A percentile compares a stretch with the other conserved stretches of the same genome.
These are phyloP conservation scores for Arctium minus DNA, from an alignment of 129 eudicot species.

Conservation along the genomic window DNA sequence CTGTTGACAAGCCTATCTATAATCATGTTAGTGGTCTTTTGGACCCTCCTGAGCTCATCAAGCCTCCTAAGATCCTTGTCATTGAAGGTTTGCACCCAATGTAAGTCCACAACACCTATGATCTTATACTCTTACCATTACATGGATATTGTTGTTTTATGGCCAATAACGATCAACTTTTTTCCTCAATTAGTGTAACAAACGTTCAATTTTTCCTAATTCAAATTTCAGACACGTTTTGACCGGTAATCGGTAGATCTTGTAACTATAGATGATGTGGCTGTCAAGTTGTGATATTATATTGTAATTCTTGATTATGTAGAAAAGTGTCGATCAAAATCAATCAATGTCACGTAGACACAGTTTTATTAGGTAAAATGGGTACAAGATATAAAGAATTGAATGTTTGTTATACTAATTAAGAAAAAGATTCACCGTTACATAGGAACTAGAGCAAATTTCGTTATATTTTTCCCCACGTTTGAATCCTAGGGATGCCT, in stretches of 20 bases:
- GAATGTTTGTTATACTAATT: not conserved
- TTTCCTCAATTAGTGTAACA: not conserved
- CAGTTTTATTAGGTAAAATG: not conserved
- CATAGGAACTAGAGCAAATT: not conserved
- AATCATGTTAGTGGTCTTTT: conserved; percentile 89
- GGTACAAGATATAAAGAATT: too few species aligned
- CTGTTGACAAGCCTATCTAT: conserved; percentile 84
- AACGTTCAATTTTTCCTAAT: not conserved
- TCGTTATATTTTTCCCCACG: not conserved
- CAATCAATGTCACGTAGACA: not conserved
- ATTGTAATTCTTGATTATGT: not conserved
- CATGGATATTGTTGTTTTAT: not conserved
- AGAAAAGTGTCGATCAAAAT: not conserved
- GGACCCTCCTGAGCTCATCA: conserved; percentile 90
- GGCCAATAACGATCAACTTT: not conserved
- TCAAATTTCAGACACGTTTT: not conserved
- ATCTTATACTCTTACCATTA: not conserved
- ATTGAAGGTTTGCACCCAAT: conserved; percentile 97
- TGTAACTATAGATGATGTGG: not conserved
- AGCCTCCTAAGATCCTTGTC: conserved; percentile 94
- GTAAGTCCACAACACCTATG: conserved; percentile 41
- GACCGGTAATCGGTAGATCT: not conserved
- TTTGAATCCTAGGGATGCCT: not conserved
- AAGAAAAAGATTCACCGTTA: not conserved
- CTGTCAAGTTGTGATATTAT: not conserved